phyloP scores from a whole-genome alignment of 192 early-diverging fungal genomes.

The Entomortierella beljakovae region DNA sequence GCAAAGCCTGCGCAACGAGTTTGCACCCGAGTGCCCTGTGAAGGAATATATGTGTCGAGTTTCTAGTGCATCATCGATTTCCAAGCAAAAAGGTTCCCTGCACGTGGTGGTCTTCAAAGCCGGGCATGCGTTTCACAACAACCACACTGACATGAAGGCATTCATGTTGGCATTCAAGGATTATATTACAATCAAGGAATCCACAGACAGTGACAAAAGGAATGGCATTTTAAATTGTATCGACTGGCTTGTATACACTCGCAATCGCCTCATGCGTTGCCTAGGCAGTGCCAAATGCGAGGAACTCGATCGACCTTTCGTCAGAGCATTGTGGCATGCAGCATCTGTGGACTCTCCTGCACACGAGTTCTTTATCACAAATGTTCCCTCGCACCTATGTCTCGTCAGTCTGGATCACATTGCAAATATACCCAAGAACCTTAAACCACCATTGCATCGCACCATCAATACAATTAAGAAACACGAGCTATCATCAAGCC shows the following conservation, averaged over 20 bases:
- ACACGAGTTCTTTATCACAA: no score
- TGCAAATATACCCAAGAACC: no score
- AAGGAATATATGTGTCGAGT: background rate
- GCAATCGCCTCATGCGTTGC: conserved; percentile 16
- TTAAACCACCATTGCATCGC: no score
- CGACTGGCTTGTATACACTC: conserved; percentile 8
- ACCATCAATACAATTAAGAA: no score
- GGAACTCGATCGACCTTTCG: conserved; percentile 17
- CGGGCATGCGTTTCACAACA: conserved; percentile 5
- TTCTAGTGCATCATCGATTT: conserved; percentile 7
- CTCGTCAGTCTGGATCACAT: no score
- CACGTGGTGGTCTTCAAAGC: background rate
- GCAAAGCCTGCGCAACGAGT: background rate
- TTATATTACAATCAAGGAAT: background rate
- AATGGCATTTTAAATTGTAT: conserved; percentile 5
- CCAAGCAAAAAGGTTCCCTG: conserved; percentile 1
- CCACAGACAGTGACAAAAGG: background rate
- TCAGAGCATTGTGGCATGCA: conserved; percentile 15
- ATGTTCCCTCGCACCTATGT: no score
- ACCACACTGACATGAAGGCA: conserved; percentile 17
- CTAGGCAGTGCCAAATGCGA: conserved; percentile 13
- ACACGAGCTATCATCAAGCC: no score
- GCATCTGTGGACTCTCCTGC: conserved; percentile 3
- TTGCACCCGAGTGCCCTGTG: conserved; percentile 7
- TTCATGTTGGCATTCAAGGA: conserved; percentile 13